These are phyloP conservation scores for Boletus coccyginus DNA, from an alignment of 768 basidiomycete species.

Conservation along the genomic window DNA sequence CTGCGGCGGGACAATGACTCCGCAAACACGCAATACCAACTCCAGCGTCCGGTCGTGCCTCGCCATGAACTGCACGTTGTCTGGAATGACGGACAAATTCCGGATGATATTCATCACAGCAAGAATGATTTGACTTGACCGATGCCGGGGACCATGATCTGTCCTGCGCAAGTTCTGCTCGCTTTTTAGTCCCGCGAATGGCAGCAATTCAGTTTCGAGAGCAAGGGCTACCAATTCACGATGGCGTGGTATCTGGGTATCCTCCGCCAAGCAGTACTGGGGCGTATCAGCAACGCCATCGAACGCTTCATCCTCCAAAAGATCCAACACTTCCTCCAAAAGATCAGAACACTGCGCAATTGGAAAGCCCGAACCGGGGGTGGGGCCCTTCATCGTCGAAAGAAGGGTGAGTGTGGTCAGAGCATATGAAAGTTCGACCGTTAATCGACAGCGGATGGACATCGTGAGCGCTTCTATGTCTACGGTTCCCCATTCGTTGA, in stretches of 20 bases:
- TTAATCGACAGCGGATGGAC: constrained; percentile 83
- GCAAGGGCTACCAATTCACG: constrained; percentile 59
- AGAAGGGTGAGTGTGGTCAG: constrained; percentile 83
- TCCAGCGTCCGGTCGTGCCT: constrained; percentile 62
- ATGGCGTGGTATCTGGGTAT: constrained; percentile 54
- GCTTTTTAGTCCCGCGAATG: constrained; percentile 54
- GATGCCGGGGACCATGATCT: constrained; percentile 56
- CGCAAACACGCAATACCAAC: constrained; percentile 67
- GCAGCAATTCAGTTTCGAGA: constrained; percentile 53
- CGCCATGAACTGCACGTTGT: constrained; percentile 69
- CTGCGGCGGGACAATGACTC: constrained; percentile 38
- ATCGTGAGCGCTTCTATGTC: constrained; percentile 94
- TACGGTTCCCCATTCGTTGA: constrained; percentile 84
- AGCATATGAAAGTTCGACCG: constrained; percentile 84
- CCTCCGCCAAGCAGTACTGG: constrained; percentile 27
- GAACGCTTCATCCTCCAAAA: constrained; percentile 82
- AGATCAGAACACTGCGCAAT: constrained; percentile 76
- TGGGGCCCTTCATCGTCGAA: constrained; percentile 69
- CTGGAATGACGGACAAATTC: constrained; percentile 73
- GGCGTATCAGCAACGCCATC: constrained; percentile 39
- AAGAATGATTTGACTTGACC: constrained; percentile 61
- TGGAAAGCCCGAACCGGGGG: constrained; percentile 61
- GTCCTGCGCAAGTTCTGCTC: constrained; percentile 50
- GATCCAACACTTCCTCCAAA: constrained; percentile 81
- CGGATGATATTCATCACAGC: constrained; percentile 77